Conservation (phyloP, 2,329 filamentous ascomycete species). For the Teratosphaeria gauchensis region DNA sequence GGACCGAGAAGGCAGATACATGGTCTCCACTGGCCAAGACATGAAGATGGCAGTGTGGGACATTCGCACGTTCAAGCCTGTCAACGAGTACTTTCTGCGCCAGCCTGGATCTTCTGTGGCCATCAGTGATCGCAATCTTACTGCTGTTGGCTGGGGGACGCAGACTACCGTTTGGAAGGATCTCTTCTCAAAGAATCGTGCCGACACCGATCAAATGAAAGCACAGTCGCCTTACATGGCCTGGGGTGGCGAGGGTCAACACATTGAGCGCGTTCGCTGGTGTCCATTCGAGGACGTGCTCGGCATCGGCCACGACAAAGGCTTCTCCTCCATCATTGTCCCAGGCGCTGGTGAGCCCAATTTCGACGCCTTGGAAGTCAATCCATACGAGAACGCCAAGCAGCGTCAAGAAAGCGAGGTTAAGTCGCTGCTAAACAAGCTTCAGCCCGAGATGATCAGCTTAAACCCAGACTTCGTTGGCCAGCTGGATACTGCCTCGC, state of each 20-base stretch:
- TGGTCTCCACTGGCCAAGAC: conserved; percentile 89
- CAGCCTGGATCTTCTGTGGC: conserved; percentile 73
- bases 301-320: conserved; percentile 71
- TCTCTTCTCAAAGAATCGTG: conserved; percentile 61
- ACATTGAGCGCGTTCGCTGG: conserved; percentile 74
- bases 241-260: conserved; percentile 79
- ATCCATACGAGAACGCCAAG: conserved; percentile 89
- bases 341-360: conserved; percentile 96
- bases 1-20: conserved; percentile 85
- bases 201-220: conserved; percentile 57
- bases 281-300: conserved; percentile 93
- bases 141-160: conserved; percentile 85
- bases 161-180: conserved; percentile 85
- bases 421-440: conserved; percentile 80
- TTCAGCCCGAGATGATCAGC: conserved; percentile 94
- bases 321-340: conserved; percentile 82
- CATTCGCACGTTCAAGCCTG: conserved; percentile 84
- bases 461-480: conserved; percentile 88
- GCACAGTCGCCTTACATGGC: conserved; percentile 83
- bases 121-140: conserved; percentile 81
- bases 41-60: conserved; percentile 93
- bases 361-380: conserved; percentile 85
- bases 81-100: conserved; percentile 78
- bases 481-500: conserved; percentile 70
- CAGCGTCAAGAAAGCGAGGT: conserved; percentile 91